These are phyloP conservation scores for Mucor racemosus DNA, from an alignment of 371 early-diverging fungal genomes.

Conservation along the genomic window DNA sequence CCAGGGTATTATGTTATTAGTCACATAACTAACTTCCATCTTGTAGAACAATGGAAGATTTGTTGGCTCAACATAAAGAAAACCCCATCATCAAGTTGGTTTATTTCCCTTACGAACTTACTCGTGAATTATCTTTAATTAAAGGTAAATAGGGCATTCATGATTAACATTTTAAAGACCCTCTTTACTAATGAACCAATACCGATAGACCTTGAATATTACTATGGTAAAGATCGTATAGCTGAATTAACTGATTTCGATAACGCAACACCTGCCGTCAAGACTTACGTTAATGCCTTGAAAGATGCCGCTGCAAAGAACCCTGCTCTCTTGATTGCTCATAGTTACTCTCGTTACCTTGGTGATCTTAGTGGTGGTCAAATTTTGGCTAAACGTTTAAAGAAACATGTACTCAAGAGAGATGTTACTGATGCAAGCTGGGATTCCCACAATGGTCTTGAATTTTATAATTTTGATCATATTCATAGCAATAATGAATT, in stretches of 20 bases:
- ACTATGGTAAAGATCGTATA: conserved; percentile 56
- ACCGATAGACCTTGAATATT: conserved; percentile 53
- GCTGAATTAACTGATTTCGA: conserved; percentile 37
- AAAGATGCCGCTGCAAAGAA: conserved; percentile 47
- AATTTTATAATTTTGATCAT: conserved; percentile 55
- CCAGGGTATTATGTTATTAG: background rate
- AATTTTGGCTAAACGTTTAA: conserved; percentile 58
- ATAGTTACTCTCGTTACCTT: conserved; percentile 64
- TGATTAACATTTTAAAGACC: background rate
- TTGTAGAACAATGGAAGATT: conserved; percentile 47
- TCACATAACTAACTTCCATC: background rate
- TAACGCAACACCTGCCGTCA: conserved; percentile 57
- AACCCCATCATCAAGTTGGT: conserved; percentile 50
- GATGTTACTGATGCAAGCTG: conserved; percentile 37
- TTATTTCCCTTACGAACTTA: conserved; percentile 59
- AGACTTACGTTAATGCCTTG: conserved; percentile 50
- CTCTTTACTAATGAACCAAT: background rate
- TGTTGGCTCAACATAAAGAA: conserved; percentile 52
- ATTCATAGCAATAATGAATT: conserved; percentile 58
- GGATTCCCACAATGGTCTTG: conserved; percentile 52
- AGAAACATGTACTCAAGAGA: conserved; percentile 53
- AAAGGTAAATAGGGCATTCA: conserved; percentile 30
- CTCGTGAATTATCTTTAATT: conserved; percentile 45
- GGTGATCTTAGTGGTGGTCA: conserved; percentile 70
- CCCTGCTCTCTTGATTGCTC: conserved; percentile 61